phyloP scores from a whole-genome alignment of 116 monocot genomes.

The Dioscorea cayenensis region DNA sequence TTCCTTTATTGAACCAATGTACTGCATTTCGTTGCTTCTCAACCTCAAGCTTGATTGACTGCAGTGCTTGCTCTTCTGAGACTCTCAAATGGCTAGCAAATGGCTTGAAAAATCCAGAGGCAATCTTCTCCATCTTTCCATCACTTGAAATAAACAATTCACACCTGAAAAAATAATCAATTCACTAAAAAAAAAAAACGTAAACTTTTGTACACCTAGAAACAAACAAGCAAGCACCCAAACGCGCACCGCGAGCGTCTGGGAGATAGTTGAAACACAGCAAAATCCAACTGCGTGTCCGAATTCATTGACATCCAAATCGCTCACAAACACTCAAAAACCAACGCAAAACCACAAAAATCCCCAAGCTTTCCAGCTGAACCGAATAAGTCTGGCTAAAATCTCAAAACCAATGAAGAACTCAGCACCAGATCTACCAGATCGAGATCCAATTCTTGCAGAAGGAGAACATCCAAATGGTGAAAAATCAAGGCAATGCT shows the following conservation, averaged over 20 bases:
- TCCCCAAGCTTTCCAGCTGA: not conserved
- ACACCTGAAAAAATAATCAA: slow-evolving; percentile 25
- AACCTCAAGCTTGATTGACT: slow-evolving; percentile 59
- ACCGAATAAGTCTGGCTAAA: not conserved
- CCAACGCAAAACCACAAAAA: not conserved
- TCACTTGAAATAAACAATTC: slow-evolving; percentile 52
- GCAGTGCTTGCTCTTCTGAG: slow-evolving; percentile 10
- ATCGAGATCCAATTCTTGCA: not conserved
- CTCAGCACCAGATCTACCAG: not conserved
- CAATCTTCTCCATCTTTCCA: slow-evolving; percentile 56
- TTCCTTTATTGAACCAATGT: slow-evolving; percentile 92
- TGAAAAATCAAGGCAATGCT: not conserved
- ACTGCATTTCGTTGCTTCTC: slow-evolving; percentile 36
- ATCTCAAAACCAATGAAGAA: not conserved
- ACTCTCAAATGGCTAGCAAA: slow-evolving; percentile 41
- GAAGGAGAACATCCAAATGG: not conserved
- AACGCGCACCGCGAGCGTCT: slow-evolving; percentile 47
- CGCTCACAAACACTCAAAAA: not conserved
- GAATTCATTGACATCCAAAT: slow-evolving; percentile 36
- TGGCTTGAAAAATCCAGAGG: slow-evolving; percentile 63
- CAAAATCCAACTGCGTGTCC: slow-evolving; percentile 64
- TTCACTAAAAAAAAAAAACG: not conserved
- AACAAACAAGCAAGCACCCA: not conserved
- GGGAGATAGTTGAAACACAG: slow-evolving; percentile 90
- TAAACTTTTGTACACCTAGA: not conserved